Evolutionary conservation across 352 stramenopile species (phyloP), one percentile per base, ranked within the genome.

Genomic region (Phytophthora citricola): DNA sequence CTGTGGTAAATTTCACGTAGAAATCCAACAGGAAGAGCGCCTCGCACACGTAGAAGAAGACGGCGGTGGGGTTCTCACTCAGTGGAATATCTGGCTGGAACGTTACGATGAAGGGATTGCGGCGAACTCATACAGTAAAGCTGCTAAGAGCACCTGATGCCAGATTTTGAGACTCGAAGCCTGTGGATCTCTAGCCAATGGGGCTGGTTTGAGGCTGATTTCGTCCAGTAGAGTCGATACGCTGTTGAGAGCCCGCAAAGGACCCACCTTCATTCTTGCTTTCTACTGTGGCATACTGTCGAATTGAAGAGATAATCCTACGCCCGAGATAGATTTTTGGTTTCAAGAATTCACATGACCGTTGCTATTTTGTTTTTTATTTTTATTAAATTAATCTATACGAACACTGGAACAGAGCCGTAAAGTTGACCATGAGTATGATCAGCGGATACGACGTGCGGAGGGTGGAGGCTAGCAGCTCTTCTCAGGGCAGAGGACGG

Each of bases 1-100:
- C 73, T 0, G 79, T 91, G 63, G 83, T 84, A 4, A 87, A 32
- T 43, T 83, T 78, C 11, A 91, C 76, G 20, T 71, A 81, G 24
- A 90, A 79, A 36, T 91, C 80, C 14, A 72, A n/a, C 7, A 68
- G 40, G 29, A 92, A 90, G 36, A 92, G 59, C 4, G 68, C 4
- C 41, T 90, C 81, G 22, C 51, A 56, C 3, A 49, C 20, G 58
- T 87, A 85, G 11, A 91, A 81, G 1, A 75, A 29, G 26, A 0
- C 46, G 53, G 22, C 69, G 55, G 14, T 56, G 20, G 24, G 51
- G 63, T 4, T 63, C 29, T 24, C 14, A 0, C 9, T 0, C 0
- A 81, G 32, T 2, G 39, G 3, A 4, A 47, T 46, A 6, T 61
- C 6, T 0, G 70, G 63, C 41, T 77, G 41, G 50, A 91, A 91